phyloP scores from a whole-genome alignment of 345 rosid species.

The Dimocarpus longan region DNA sequence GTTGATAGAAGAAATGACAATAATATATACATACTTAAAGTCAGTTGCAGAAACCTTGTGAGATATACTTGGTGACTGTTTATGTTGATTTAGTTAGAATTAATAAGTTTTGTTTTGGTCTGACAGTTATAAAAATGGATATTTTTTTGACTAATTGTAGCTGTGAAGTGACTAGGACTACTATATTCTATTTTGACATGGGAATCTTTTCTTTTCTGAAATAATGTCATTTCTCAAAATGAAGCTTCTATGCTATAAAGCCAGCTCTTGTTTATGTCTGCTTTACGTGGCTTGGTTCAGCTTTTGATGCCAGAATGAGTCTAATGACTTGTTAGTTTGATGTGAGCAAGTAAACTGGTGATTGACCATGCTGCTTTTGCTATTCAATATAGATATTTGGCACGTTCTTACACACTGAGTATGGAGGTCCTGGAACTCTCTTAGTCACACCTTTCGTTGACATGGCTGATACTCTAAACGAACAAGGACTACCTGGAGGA shows the following conservation, averaged over 20 bases:
- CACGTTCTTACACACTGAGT: constrained; percentile 74
- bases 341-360: neutral
- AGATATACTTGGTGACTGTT: neutral
- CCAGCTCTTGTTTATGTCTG: neutral
- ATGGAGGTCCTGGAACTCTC: constrained; percentile 96
- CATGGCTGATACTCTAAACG: constrained; percentile 87
- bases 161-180: neutral
- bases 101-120: neutral
- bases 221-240: neutral
- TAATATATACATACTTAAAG: neutral
- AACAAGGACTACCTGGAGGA: constrained; percentile 79
- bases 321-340: neutral
- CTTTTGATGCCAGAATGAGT: neutral
- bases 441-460: constrained; percentile 86
- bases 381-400: constrained; percentile 60
- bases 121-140: neutral
- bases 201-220: neutral
- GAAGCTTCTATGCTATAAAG: neutral
- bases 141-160: neutral
- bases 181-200: neutral
- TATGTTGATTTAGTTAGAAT: neutral
- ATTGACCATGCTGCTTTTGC: constrained; percentile 15
- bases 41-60: neutral
- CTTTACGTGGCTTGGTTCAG: neutral
- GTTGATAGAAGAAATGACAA: neutral